Evolutionary conservation across 805 yeast species (phyloP).

Genomic region (Blastobotrys attinorum): DNA sequence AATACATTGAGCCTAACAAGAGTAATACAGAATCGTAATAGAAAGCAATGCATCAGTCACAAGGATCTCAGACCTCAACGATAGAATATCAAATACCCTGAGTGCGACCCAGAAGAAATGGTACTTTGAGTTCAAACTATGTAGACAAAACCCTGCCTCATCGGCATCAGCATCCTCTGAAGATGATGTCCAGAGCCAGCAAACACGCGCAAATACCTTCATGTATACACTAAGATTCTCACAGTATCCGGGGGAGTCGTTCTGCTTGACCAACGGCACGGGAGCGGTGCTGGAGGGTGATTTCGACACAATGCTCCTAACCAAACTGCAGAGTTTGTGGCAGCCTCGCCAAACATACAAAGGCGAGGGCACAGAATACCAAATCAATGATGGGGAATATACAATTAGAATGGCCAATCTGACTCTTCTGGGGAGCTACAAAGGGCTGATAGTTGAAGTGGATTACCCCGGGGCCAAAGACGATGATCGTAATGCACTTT

Average conservation of each 20-base stretch:
- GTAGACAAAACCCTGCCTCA: slow-evolving; percentile 49
- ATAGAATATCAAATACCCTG: slow-evolving; percentile 56
- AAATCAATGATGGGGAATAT: slow-evolving; percentile 41
- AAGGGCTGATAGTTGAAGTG: slow-evolving; percentile 59
- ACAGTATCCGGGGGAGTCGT: slow-evolving; percentile 23
- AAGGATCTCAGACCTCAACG: slow-evolving; percentile 62
- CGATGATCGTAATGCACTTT: slow-evolving; percentile 12
- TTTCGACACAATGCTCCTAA: slow-evolving; percentile 46
- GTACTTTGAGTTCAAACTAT: slow-evolving; percentile 62
- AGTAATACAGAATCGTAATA: slow-evolving; percentile 14
- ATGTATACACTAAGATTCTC: slow-evolving; percentile 27
- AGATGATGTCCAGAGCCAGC: neutral
- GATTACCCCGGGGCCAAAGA: slow-evolving; percentile 30
- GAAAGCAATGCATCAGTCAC: slow-evolving; percentile 18
- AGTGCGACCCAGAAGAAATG: slow-evolving; percentile 58
- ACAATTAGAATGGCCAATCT: slow-evolving; percentile 60
- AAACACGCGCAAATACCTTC: neutral
- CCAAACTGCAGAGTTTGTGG: slow-evolving; percentile 66
- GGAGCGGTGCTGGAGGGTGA: slow-evolving; percentile 44
- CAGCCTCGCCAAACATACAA: slow-evolving; percentile 54
- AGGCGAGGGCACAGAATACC: slow-evolving; percentile 68
- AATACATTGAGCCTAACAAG: no score
- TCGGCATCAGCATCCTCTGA: neutral
- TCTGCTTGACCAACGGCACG: slow-evolving; percentile 25
- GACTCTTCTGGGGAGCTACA: slow-evolving; percentile 64